phyloP scores from a whole-genome alignment of 805 yeast species.

The Pichia sporocuriosa region DNA sequence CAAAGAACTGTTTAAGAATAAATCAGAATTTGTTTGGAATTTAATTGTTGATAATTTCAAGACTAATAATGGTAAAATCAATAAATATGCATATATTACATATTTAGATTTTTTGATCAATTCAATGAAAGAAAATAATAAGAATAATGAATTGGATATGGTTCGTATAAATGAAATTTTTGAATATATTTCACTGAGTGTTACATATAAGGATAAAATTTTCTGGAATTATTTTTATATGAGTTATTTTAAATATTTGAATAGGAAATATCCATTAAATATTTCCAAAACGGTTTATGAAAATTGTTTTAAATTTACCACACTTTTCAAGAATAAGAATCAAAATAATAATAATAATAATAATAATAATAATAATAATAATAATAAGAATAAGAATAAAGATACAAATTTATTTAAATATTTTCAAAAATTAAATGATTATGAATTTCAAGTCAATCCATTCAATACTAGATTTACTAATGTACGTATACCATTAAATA shows the following conservation, averaged over 20 bases:
- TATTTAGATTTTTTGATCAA: constrained; percentile 26
- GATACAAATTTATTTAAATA: not conserved
- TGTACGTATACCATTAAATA: constrained; percentile 18
- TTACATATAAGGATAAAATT: constrained; percentile 15
- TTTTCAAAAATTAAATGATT: constrained; percentile 16
- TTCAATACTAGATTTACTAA: constrained; percentile 22
- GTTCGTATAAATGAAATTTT: constrained; percentile 21
- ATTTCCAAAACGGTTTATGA: constrained; percentile 22
- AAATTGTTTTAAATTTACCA: constrained; percentile 5
- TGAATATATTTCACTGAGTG: constrained; percentile 10
- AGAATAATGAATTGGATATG: constrained; percentile 17
- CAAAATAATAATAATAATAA: not conserved
- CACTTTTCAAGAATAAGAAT: not conserved
- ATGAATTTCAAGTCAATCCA: constrained; percentile 22
- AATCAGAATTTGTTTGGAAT: constrained; percentile 23
- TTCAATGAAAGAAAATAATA: constrained; percentile 5
- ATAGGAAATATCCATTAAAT: constrained; percentile 20
- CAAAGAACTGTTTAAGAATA: not conserved
- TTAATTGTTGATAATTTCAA: constrained; percentile 18
- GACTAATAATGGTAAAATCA: constrained; percentile 12
- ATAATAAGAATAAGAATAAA: not conserved
- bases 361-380: not conserved
- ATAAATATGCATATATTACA: constrained; percentile 24
- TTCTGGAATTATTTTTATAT: constrained; percentile 29
- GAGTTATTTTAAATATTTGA: constrained; percentile 28